Evolutionary conservation across 441 rosid species (phyloP), one percentile per base, ranked within the genome.

Genomic region (Adansonia gregorii): DNA sequence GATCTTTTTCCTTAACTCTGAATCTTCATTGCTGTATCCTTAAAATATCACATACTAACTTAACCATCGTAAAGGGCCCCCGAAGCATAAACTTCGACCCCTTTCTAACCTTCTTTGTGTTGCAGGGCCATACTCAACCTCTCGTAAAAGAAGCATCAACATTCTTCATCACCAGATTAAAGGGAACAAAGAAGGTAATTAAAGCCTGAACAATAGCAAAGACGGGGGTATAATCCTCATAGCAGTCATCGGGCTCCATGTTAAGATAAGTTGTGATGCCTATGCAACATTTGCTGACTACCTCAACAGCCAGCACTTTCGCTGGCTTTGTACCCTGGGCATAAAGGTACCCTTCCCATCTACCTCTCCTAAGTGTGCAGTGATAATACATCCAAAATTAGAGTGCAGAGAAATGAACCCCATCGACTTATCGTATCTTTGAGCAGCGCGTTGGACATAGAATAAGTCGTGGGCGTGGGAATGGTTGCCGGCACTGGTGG

Each of bases 221-320:
- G 74, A 91, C 88, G 15, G 98, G 95, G 63, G 92, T 74, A 77
- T 85, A 82, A 76, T 93, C 99, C 41, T 95, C 97, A 77, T 92
- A 91, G 85, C 97, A 95, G 76, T 95, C 97, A n/a, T 96, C 99
- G 49, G 97, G 93, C 86, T 95, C 97, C 93, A 92, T 78, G 77
- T 92, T 95, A 43, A 95, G 81, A 84, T 89, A 95, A 71, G 97
- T 97, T 0, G 92, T 90, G 22, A 91, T 88, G 77, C 91, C 94
- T 79, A 81, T 83, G 54, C 88, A 87, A 67, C 49, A 77, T 72
- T 76, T 86, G 3, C 89, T 88, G 15, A 92, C 93, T 6, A 92
- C 89, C 84, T 92, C 96, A 51, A 87, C 90, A 2, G 98, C 99
- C 67, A 73, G 83, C 2, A 89, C 76, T 86, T 95, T 95, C 0